Base-by-base conservation (phyloP, 2,329 filamentous ascomycete genomes). In the Neobulgaria alba region DNA sequence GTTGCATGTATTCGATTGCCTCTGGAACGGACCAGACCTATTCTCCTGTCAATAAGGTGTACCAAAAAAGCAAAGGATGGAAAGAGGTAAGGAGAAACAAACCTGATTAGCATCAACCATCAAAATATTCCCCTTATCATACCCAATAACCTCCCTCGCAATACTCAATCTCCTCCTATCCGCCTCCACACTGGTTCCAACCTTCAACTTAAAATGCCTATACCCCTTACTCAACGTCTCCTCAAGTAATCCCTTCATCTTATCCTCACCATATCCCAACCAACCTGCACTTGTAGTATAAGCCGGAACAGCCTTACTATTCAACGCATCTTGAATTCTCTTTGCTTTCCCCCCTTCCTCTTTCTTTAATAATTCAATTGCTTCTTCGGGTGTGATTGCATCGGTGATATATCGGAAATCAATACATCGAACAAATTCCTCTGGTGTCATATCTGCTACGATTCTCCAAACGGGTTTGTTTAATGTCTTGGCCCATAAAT, bases 381-480 rank as follows among this genome's bases (percentile, higher is more conserved):
- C 87, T 62, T 95, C 88, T 30, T 86, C 81, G 0, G 85, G 85
- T 0, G 87, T 94, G 51, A 95, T 71, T n/a, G 86, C 87, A 64
- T 95, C 88, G 17, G 85, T 92, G 62, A 95, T 93, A 66, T 95
- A 95, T 36, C 88, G 75, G 69, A 95, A 95, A 66, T 95, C 89
- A 60, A 95, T 89, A 66, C 88, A 90, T 44, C 72, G 66, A 38
- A 95, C 87, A 38, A 93, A 77, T 66, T 95, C 82, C 64, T 92
- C 83, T 1, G 88, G 86, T 3, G 73, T 81, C 85, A 95, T 93
- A 52, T 95, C 88, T 9, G 84, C 82, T 17, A 95, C 82, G 47
- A 95, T 82, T 44, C 79, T 75, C 89, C 88, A 95, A 10, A 95
- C 85, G 3, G 88, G 89, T 69, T 95, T 94, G 50, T 75, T 72